Percentiles rank a stretch among this genome's conserved stretches.
Evolutionary conservation across 164 flowering plant species (phyloP).

Genomic region (Warburgia ugandensis): DNA sequence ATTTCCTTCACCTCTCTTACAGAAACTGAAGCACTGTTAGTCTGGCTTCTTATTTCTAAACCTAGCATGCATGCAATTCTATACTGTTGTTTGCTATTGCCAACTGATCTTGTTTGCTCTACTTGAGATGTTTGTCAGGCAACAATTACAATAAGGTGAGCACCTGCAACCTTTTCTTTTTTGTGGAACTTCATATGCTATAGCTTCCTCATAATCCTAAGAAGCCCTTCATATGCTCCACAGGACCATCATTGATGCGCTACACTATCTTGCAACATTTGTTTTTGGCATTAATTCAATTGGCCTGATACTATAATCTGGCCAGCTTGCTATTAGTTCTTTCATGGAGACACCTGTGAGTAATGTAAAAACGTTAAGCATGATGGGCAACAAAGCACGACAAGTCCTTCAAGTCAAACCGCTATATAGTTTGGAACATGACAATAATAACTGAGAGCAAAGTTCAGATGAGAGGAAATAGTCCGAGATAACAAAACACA

Average conservation of each 20-base stretch:
- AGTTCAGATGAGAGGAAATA: slow-evolving; percentile 21
- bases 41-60: too few relatives aligned
- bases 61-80: too few relatives aligned
- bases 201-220: too few relatives aligned
- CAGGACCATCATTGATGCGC: slow-evolving; percentile 88
- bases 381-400: slow-evolving; percentile 17
- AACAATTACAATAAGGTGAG: slow-evolving; percentile 83
- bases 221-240: too few relatives aligned
- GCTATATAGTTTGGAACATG: slow-evolving; percentile 16
- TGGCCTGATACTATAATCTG: slow-evolving; percentile 73
- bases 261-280: slow-evolving; percentile 94
- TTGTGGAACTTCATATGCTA: too few relatives aligned
- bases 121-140: slow-evolving; percentile 81
- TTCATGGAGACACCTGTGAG: slow-evolving; percentile 34
- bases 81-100: not conserved
- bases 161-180: not conserved
- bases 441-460: slow-evolving; percentile 15
- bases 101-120: slow-evolving; percentile 10
- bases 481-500: too few relatives aligned
- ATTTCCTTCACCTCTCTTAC: too few relatives aligned
- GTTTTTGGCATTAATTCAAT: slow-evolving; percentile 74
- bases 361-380: slow-evolving; percentile 17
- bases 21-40: too few relatives aligned
- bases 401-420: slow-evolving; percentile 17
- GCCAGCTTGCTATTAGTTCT: slow-evolving; percentile 77